Percentiles rank a stretch among this genome's conserved stretches.
phyloP scores from a whole-genome alignment of 2,329 filamentous ascomycete species.

The Mycosphaerella arachidis region DNA sequence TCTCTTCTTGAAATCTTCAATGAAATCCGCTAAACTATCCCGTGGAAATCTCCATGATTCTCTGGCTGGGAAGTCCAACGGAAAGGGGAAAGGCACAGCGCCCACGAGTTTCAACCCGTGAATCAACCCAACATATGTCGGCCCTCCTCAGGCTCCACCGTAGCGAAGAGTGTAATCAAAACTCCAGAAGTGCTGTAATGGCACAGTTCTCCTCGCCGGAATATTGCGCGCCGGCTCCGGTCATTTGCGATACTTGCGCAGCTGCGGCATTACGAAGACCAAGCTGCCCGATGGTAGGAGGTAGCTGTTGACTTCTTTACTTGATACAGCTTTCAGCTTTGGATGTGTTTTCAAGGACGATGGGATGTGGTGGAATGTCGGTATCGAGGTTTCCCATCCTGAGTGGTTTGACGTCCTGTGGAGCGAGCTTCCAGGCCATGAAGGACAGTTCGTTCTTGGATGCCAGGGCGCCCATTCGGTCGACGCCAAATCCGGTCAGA shows the following conservation, averaged over 20 bases:
- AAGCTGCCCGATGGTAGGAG: conserved; percentile 7
- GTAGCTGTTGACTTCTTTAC: conserved; percentile 1
- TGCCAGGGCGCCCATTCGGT: neutral
- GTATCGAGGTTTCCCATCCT: neutral
- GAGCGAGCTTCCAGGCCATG: neutral
- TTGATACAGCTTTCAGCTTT: neutral
- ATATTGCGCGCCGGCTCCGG: neutral
- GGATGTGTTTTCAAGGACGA: neutral
- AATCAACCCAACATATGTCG: conserved; percentile 12
- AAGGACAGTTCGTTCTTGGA: neutral
- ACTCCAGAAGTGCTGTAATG: conserved; percentile 2
- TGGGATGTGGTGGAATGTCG: neutral
- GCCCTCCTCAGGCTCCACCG: conserved; percentile 13
- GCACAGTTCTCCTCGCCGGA: conserved; percentile 4
- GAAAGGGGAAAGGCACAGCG: conserved; percentile 6
- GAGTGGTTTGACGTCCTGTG: neutral
- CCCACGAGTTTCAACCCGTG: conserved; percentile 14
- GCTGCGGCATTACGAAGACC: conserved; percentile 6
- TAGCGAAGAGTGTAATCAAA: conserved; percentile 9
- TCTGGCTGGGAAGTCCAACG: conserved; percentile 7
- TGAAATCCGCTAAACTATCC: conserved; percentile 3
- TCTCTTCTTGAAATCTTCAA: neutral
- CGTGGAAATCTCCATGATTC: conserved; percentile 7
- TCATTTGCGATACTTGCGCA: conserved; percentile 9
- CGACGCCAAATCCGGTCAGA: neutral